Evolutionary conservation across 2,329 filamentous ascomycete species (phyloP), one percentile per base, ranked within the genome.

Genomic region (Ophiostoma triangulosporum): DNA sequence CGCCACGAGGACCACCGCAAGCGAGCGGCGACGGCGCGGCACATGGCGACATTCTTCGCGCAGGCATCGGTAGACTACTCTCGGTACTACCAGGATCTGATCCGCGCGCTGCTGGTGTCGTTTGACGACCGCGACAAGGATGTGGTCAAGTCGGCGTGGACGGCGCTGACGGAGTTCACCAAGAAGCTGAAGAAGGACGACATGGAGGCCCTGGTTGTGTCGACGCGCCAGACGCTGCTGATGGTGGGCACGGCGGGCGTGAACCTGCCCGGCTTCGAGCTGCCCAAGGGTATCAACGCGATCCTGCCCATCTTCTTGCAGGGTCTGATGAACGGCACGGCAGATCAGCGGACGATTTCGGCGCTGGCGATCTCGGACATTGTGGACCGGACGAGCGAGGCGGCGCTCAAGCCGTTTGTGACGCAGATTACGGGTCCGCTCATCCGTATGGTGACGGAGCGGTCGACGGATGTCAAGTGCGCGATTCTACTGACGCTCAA

Each of bases 401-500:
- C 89, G 56, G 83, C 90, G 20, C 74, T 98, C 58, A 94, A 93
- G 69, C 88, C 90, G 7, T 97, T 94, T 63, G 93, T 98, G 56
- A 96, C 91, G 29, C 90, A 96, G 64, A 96, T 98, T 61, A 97
- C 94, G 5, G 93, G 93, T 65, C 93, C 94, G 22, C 79, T 98
- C 52, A 98, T 98, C 67, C 87, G 93, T 77, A 91, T 97, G 22
- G 90, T 98, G 17, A 96, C 93, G 5, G 93, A 98, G 68, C 83
- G 91, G 58, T 95, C 93, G 3, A 89, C 89, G 2, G 94, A 98
- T 51, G 89, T 98, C 68, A 97, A 95, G 71, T 85, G 88, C 57
- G 93, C 93, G 40, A 95, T 98, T 65, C 74, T 98, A 57, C 77
- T 94, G 52, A 95, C 93, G 0, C 79, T 98, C 60, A 97, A 96